Evolutionary conservation across 345 rosid genomes (phyloP).

Genomic region (Citropsis articulata): DNA sequence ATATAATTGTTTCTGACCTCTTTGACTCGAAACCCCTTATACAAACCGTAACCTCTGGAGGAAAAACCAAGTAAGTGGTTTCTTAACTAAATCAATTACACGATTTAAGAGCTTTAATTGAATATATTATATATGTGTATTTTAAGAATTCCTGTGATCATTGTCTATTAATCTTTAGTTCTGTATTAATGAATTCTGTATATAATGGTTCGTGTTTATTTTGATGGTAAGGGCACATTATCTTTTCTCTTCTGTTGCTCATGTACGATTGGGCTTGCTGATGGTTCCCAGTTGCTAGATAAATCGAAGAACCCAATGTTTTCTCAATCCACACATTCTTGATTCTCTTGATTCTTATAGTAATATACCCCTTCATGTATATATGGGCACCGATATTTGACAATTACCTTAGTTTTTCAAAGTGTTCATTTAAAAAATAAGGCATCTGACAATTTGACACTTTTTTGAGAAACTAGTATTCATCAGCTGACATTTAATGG

Average conservation of each 20-base stretch:
- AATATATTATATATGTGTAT: not conserved
- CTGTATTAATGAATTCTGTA: not conserved
- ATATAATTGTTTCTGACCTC: not conserved
- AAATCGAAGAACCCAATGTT: not conserved
- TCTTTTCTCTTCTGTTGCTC: not conserved
- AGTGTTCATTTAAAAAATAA: too few species aligned
- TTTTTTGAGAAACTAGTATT: not conserved
- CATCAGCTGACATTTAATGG: not conserved
- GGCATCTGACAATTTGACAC: not conserved
- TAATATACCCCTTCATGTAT: not conserved
- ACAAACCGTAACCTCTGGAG: slow-evolving; percentile 38
- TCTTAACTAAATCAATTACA: not conserved
- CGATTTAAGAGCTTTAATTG: not conserved
- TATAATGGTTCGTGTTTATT: not conserved
- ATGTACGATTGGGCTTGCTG: not conserved
- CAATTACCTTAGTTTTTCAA: not conserved
- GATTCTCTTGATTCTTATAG: not conserved
- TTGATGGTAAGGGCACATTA: not conserved
- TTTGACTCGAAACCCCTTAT: slow-evolving; percentile 73
- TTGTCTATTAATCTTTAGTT: not conserved
- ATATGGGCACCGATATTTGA: not conserved
- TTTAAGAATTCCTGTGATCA: not conserved
- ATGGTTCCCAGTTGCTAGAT: not conserved
- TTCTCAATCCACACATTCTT: not conserved
- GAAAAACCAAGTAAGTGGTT: slow-evolving; percentile 43